Base-by-base conservation (phyloP, 2,329 filamentous ascomycete species). In the Fusarium coffeatum region DNA sequence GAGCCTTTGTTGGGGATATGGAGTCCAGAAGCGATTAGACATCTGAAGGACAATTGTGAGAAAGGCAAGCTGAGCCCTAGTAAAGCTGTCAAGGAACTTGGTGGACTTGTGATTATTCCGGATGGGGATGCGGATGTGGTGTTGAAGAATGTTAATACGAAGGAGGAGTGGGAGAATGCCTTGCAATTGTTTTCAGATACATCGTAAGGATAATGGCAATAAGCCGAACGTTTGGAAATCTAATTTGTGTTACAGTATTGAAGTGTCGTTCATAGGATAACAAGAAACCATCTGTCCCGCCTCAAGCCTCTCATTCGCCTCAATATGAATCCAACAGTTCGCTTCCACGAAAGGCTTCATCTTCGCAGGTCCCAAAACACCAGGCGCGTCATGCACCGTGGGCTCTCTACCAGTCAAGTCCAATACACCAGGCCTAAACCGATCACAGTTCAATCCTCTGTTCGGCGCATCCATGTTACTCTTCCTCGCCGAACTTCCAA, bases 281-380 rank as follows among this genome's bases (percentile, higher is more conserved):
- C 32, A 56, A 3, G 4, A 20, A 18, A 50, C 54, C 7, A 15
- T 55, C 10, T 47, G 16, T 8, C 41, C 56, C 5, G 1, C 1
- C 3, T 59, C 12, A 0, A 55, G 8, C 3, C 5, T 3, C 1
- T 47, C 50, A 2, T 41, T 40, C 1, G 57, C 50, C 25, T 15
- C 25, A 5, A 59, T 59, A 13, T 59, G 42, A 16, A 59, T 47
- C 41, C 41, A 59, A 15, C 50, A 59, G 6, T 55, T 47, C 16
- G 50, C 32, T 4, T 47, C 13, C 6, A 59, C 42, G 1, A 59
- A 59, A 7, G 41, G 50, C 0, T 15, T 34, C 46, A 57, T 51
- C 16, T 51, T 57, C 0, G 55, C 20, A 12, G 46, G 32, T 3
- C 55, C 55, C 13, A 51, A 9, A 3, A 15, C 30, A 8, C 22